Percentiles rank a stretch among this genome's conserved stretches.
Evolutionary conservation across 2,329 filamentous ascomycete species (phyloP).

Genomic region (Pestalotiopsis sp.): DNA sequence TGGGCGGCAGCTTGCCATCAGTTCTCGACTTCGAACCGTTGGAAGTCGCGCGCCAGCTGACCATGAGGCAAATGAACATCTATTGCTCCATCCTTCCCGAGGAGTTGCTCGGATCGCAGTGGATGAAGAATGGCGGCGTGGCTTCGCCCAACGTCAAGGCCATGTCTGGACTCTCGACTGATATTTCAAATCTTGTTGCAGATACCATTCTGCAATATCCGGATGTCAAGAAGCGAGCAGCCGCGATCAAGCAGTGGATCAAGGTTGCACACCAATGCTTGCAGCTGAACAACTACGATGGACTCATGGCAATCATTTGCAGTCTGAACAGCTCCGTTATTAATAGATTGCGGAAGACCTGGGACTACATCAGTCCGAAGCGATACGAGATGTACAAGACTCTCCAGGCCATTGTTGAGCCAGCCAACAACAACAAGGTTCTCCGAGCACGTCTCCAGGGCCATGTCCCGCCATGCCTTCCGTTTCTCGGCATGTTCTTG

Average conservation of each 20-base stretch:
- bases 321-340: constrained; percentile 92
- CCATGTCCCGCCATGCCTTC: constrained; percentile 88
- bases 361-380: constrained; percentile 85
- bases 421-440: constrained; percentile 86
- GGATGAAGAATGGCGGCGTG: constrained; percentile 84
- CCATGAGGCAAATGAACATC: constrained; percentile 85
- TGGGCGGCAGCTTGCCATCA: constrained; percentile 68
- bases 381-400: constrained; percentile 78
- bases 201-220: constrained; percentile 87
- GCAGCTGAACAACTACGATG: constrained; percentile 93
- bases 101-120: constrained; percentile 88
- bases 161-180: constrained; percentile 91
- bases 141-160: constrained; percentile 88
- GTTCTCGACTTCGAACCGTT: constrained; percentile 91
- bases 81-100: constrained; percentile 93
- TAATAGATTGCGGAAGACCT: constrained; percentile 83
- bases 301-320: constrained; percentile 95
- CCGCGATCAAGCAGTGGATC: constrained; percentile 96
- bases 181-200: constrained; percentile 88
- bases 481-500: constrained; percentile 94
- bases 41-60: constrained; percentile 90
- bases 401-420: constrained; percentile 84
- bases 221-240: constrained; percentile 91
- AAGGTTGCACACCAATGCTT: constrained; percentile 88
- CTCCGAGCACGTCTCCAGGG: constrained; percentile 82